A percentile compares a stretch with the other conserved stretches of the same genome.
Evolutionary conservation across 306 rosid genomes (phyloP).

Genomic region (Pachyrhizus erosus): DNA sequence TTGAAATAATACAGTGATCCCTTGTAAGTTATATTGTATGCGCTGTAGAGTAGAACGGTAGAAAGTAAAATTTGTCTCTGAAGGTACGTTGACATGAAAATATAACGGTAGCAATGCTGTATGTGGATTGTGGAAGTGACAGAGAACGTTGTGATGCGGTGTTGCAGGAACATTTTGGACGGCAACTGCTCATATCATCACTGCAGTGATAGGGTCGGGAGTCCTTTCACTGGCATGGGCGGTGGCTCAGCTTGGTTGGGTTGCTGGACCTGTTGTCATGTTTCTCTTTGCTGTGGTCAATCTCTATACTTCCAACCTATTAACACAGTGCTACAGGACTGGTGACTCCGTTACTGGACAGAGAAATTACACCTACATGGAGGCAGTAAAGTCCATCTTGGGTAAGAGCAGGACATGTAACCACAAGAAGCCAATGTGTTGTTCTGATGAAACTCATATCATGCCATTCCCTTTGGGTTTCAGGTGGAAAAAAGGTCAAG

Average conservation of each 20-base stretch:
- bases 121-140: not conserved
- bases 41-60: not conserved
- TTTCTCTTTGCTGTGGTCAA: conserved; percentile 70
- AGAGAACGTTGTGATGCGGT: not conserved
- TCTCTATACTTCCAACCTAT: conserved; percentile 66
- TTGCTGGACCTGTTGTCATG: conserved; percentile 65
- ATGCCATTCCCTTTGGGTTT: conserved; percentile 29
- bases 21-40: no score
- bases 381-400: conserved; percentile 74
- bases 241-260: conserved; percentile 82
- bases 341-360: conserved; percentile 64
- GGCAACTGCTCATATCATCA: conserved; percentile 72
- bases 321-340: conserved; percentile 63
- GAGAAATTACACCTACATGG: conserved; percentile 86
- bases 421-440: not conserved
- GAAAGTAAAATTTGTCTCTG: not conserved
- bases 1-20: not conserved
- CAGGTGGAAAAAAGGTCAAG: conserved; percentile 72
- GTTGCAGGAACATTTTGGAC: conserved; percentile 79
- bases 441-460: conserved; percentile 10
- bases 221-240: conserved; percentile 87
- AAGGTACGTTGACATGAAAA: not conserved
- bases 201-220: conserved; percentile 84
- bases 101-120: not conserved
- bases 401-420: conserved; percentile 43